Evolutionary conservation across 2,329 filamentous ascomycete species (phyloP), one percentile per base, ranked within the genome.

Genomic region (Pseudocercospora musae): DNA sequence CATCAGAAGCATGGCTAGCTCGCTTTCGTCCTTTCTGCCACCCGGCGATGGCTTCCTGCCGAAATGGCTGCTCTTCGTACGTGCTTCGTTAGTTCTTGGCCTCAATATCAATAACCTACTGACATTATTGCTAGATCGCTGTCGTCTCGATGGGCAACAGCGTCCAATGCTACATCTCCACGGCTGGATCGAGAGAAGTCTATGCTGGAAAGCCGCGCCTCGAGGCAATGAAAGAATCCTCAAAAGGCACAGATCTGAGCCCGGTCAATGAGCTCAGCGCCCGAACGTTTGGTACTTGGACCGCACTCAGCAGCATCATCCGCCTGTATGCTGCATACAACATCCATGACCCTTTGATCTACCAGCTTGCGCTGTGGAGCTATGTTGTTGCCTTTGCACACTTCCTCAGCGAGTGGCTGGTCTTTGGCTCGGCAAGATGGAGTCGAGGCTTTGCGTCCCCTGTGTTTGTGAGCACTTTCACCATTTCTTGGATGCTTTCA

Each of bases 261-360:
- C 83, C 76, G 77, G 85, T 91, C 60, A 93, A 90, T 5, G 86
- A 89, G 4, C 85, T 96, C 29, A 88, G 87, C 10, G 88, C 88
- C 25, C 88, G 91, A 66, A 87, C 91, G 20, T 96, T 96, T 75
- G 92, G 90, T 58, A 95, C 91, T 29, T 97, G 92, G 88, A 96
- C 93, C 0, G 83, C 94, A 62, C 81, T 96, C 62, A 88, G 89
- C 5, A 85, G 87, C 62, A 80, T 96, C 56, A 84, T 96, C 49
- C 86, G 93, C 57, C 79, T 92, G 68, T 96, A 96, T 73, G 91
- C 91, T 4, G 90, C 91, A 33, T 96, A 96, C 79, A 83, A 96
- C 76, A 86, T 96, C 66, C 81, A 86, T 68, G 83, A 91, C 64
- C 84, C 85, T 0, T 83, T 85, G 49, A 81, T 93, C 59, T 97